phyloP scores from a whole-genome alignment of 1,284 basidiomycete species.

The Ustilago esculenta region DNA sequence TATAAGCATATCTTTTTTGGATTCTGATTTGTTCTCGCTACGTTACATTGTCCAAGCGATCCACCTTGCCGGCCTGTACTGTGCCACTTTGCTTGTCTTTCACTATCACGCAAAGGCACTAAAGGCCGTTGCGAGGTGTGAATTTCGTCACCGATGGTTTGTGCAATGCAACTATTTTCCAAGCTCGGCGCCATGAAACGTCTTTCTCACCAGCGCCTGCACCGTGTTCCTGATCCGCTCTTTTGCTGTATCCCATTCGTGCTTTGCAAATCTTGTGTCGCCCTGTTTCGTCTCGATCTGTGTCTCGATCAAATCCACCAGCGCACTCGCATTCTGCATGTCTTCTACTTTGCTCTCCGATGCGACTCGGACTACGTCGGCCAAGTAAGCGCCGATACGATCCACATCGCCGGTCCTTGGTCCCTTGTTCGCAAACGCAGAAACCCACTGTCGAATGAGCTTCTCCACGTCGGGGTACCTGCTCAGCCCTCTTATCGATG shows the following conservation, averaged over 20 bases:
- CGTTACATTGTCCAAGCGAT: too few species aligned
- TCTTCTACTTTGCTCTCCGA: constrained; percentile 15
- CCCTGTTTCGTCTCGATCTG: background rate
- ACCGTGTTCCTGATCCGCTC: constrained; percentile 3
- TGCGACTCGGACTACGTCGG: constrained; percentile 6
- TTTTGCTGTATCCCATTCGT: constrained; percentile 20
- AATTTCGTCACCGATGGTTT: too few species aligned
- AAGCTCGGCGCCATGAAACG: constrained; percentile 24
- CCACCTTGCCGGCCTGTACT: too few species aligned
- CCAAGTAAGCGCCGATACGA: constrained; percentile 27
- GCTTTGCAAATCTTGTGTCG: background rate
- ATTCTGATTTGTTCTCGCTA: too few species aligned
- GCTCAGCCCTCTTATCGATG: constrained; percentile 35
- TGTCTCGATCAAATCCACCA: constrained; percentile 13
- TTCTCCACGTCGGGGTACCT: constrained; percentile 11
- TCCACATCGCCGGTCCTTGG: constrained; percentile 52
- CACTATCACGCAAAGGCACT: too few species aligned
- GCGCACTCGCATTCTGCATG: constrained; percentile 12
- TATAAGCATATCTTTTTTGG: too few species aligned
- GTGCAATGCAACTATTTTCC: background rate
- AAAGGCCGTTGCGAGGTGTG: too few species aligned
- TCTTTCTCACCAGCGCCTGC: constrained; percentile 7
- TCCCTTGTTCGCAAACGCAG: constrained; percentile 28
- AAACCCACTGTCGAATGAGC: constrained; percentile 45
- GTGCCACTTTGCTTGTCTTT: too few species aligned